Conservation (phyloP, 179 eudicot genomes). For the Silene coronaria region DNA sequence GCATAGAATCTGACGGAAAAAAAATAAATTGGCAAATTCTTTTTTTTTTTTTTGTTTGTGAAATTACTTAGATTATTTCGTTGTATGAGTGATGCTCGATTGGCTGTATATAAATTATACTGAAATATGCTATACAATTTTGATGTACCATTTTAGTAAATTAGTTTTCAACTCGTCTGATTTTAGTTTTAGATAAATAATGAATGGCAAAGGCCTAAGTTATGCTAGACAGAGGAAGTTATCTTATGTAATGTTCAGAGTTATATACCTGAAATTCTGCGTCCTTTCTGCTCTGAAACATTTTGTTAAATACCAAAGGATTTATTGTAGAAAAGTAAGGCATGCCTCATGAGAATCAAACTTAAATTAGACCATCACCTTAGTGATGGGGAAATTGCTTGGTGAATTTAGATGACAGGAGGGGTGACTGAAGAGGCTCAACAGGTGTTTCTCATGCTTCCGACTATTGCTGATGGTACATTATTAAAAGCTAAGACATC, state of each 20-base stretch:
- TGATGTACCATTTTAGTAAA: background rate
- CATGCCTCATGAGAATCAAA: background rate
- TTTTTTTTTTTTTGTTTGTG: background rate
- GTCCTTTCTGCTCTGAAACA: background rate
- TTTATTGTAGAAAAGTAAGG: background rate
- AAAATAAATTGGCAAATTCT: background rate
- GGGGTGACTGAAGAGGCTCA: background rate
- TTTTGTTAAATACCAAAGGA: background rate
- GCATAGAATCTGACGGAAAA: background rate
- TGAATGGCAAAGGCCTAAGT: background rate
- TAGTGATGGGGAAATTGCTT: background rate
- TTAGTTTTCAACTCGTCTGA: background rate
- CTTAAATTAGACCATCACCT: background rate
- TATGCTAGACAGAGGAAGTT: background rate
- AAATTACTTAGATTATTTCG: background rate
- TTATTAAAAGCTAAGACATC: background rate
- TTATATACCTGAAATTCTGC: background rate
- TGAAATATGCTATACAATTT: background rate
- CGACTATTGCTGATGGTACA: background rate
- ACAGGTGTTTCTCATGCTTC: background rate
- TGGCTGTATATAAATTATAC: conserved; percentile 18
- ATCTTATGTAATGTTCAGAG: background rate
- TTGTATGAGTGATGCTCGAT: conserved; percentile 3
- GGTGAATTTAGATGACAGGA: background rate
- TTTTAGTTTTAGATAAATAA: background rate